Percentiles rank a stretch among this genome's conserved stretches.
These are phyloP conservation scores for Chaetomium strumarium DNA, from an alignment of 2,329 filamentous ascomycete genomes.

Conservation along the genomic window DNA sequence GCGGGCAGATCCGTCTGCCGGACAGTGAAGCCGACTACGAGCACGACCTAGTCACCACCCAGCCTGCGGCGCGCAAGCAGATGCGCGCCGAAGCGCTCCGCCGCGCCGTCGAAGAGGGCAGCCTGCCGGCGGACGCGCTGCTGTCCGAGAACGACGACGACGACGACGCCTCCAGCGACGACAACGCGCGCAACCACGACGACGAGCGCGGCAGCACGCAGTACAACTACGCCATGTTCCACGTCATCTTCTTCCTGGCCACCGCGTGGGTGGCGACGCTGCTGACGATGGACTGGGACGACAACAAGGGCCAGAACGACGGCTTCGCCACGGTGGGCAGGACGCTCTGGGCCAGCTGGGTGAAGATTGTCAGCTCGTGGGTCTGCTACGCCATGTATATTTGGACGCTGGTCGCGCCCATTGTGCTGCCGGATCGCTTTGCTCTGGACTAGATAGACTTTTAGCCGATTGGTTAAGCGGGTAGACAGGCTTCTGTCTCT, in stretches of 20 bases:
- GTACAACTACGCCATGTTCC: conserved; percentile 95
- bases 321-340: conserved; percentile 90
- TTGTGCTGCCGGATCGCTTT: conserved; percentile 81
- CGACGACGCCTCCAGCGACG: conserved; percentile 34
- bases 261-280: conserved; percentile 94
- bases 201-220: conserved; percentile 86
- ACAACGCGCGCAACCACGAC: conserved; percentile 53
- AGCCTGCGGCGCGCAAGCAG: conserved; percentile 70
- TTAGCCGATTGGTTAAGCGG: too few relatives aligned
- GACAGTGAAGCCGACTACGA: conserved; percentile 59
- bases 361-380: conserved; percentile 98
- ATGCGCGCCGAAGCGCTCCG: conserved; percentile 91
- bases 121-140: conserved; percentile 82
- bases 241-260: conserved; percentile 94
- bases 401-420: conserved; percentile 86
- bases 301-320: conserved; percentile 48
- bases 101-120: conserved; percentile 86
- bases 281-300: conserved; percentile 67
- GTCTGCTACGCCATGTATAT: conserved; percentile 90
- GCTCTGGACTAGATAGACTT: conserved; percentile 43
- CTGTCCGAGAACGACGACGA: conserved; percentile 62
- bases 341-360: conserved; percentile 97
- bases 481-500: too few relatives aligned
- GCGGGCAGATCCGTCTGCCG: conserved; percentile 52
- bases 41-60: conserved; percentile 81